Base-by-base conservation (phyloP, 1,284 basidiomycete genomes). In the Lignosus rhinocerotis region DNA sequence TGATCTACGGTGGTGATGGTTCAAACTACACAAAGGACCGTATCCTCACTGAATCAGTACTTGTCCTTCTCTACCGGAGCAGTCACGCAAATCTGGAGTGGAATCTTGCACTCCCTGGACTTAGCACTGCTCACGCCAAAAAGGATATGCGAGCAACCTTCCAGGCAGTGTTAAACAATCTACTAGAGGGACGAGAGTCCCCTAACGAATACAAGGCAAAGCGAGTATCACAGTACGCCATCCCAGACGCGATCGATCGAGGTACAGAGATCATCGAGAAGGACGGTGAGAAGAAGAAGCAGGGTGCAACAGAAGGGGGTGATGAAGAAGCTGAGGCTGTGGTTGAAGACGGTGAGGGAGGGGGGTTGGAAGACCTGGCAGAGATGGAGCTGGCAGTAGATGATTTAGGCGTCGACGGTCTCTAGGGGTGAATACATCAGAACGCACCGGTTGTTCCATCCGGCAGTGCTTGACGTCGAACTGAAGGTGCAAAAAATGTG, bases 21-120 rank as follows among this genome's bases (percentile, higher is more conserved):
- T 55, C 66, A 11, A 66, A 66, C 32, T 34, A 48, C 14, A 62
- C 65, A 2, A 54, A 62, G 8, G 41, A 55, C 0, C 49, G 56
- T 0, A 57, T 69, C 8, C 11, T 65, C 0, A 41, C 55, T 7
- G 62, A 67, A 39, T 64, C 63, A 3, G 21, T 39, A 0, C 48
- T 67, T 1, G 55, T 67, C 6, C 34, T 49, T 5, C n/a, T 67
- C 33, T 62, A 55, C 48, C 45, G 53, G 1, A 63, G 31, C 8
- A 50, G 51, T 17, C 58, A 55, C 14, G 39, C 45, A 6, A 56
- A 59, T 11, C 2, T 65, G 16, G 55, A 65, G 34, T 7, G 50
- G 1, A 63, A 61, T 19, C 60, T 66, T 33, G 10, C 19, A 7
- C 9, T 65, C 2, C 17, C 33, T 1, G 52, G 57, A 2, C 30